Base-by-base conservation (phyloP, 164 flowering plant genomes). In the Stephania cephalantha region DNA sequence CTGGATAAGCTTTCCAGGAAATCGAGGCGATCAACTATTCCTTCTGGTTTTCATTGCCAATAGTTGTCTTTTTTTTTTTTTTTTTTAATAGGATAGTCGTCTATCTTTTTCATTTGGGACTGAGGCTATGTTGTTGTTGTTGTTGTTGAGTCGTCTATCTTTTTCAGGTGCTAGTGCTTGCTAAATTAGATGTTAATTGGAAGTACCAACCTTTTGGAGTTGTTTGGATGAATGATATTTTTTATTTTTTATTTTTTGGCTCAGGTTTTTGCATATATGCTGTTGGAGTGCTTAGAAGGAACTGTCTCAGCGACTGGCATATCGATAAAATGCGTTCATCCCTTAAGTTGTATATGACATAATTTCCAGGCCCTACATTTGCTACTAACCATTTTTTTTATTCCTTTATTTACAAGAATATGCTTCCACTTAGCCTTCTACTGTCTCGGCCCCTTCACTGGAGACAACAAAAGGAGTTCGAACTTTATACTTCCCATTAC, bases 401-500 rank as follows among this genome's bases (percentile, higher is more conserved):
- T 35, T 35, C 2, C 42, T 35, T 35, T 35, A 35, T 35, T 35
- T 35, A 35, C 20, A 58, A 58, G 64, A 61, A 15, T 9, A 61
- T 7, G 66, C 2, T 35, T 22, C 7, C 18, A 25, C 66, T 61
- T 61, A 61, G 29, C 29, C 20, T 20, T 18, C 66, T 20, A 61
- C 9, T n/a, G 66, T 17, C 3, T 61, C 66, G n/a, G 55, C 66
- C 2, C 20, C 66, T 5, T 61, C 7, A 9, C 78, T 79, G 50
- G 70, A 77, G 20, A 81, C 77, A 10, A 73, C 81, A 42, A 83
- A 81, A 12, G 80, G 75, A 63, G 71, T 79, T 68, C 76, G 71
- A 68, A 83, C 85, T 45, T 67, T 79, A 22, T 79, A 79, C 71
- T 81, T 83, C 2, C 83, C 82, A 73, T 79, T 75, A 22, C 72